phyloP scores from a whole-genome alignment of 768 basidiomycete genomes.

The Pulveroboletus sp. region DNA sequence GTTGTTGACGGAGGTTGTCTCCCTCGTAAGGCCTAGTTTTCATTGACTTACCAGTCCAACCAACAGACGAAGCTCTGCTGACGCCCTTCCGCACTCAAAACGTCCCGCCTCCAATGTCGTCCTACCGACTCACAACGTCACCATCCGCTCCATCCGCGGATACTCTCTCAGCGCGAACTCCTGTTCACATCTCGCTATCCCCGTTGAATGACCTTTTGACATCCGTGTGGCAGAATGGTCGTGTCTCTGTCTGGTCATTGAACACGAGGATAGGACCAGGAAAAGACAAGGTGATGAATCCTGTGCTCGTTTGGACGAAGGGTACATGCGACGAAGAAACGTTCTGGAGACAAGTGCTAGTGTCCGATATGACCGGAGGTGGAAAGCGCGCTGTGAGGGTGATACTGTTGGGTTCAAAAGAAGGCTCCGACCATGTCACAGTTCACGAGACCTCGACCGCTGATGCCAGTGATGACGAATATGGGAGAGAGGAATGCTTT shows the following conservation, averaged over 20 bases:
- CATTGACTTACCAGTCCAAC: background rate
- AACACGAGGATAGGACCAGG: constrained; percentile 57
- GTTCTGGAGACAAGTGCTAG: constrained; percentile 29
- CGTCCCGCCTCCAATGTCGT: constrained; percentile 97
- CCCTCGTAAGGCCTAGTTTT: background rate
- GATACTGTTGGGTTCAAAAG: constrained; percentile 38
- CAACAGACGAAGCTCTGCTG: constrained; percentile 64
- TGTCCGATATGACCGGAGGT: constrained; percentile 8
- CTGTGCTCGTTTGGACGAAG: constrained; percentile 36
- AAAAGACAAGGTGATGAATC: constrained; percentile 56
- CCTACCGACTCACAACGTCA: constrained; percentile 41
- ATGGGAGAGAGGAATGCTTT: constrained; percentile 4
- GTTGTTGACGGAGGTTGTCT: constrained; percentile 83
- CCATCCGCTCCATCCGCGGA: background rate
- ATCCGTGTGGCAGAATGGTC: constrained; percentile 66
- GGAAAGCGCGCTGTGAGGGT: constrained; percentile 18
- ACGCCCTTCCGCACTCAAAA: constrained; percentile 94
- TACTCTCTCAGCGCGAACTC: constrained; percentile 29
- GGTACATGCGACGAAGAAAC: constrained; percentile 9
- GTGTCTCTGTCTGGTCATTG: constrained; percentile 65
- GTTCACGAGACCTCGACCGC: constrained; percentile 19
- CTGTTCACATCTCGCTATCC: constrained; percentile 66
- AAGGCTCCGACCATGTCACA: constrained; percentile 32
- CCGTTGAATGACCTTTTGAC: constrained; percentile 52
- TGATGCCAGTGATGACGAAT: background rate